Percentiles rank a stretch among this genome's conserved stretches.
These are phyloP conservation scores for Boletus mariae DNA, from an alignment of 1,284 basidiomycete species.

Conservation along the genomic window DNA sequence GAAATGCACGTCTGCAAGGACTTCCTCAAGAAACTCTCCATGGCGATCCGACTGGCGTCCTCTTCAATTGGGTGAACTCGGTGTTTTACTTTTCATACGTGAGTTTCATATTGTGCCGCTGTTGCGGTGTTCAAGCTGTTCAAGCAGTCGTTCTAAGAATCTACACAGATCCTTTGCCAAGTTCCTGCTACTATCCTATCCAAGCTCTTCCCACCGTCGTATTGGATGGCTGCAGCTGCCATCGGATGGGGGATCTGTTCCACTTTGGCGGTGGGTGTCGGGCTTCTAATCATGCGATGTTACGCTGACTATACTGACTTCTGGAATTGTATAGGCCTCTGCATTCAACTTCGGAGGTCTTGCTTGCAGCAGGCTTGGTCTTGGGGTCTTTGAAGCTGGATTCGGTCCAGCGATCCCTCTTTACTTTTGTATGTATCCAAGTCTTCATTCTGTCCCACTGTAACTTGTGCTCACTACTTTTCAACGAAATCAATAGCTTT, in stretches of 20 bases:
- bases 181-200: slow-evolving; percentile 63
- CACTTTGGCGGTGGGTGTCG: slow-evolving; percentile 54
- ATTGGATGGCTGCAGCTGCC: slow-evolving; percentile 62
- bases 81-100: slow-evolving; percentile 76
- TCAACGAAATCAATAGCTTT: slow-evolving; percentile 43
- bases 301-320: neutral
- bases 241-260: slow-evolving; percentile 71
- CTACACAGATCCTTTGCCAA: slow-evolving; percentile 55
- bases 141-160: neutral
- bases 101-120: neutral
- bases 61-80: slow-evolving; percentile 72
- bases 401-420: slow-evolving; percentile 73
- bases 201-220: slow-evolving; percentile 62
- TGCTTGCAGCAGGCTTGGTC: slow-evolving; percentile 51
- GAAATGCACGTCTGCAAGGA: slow-evolving; percentile 74
- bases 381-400: slow-evolving; percentile 71
- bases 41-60: slow-evolving; percentile 60
- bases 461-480: neutral
- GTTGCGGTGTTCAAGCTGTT: neutral
- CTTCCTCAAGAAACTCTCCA: slow-evolving; percentile 58
- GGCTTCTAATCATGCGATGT: neutral
- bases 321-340: slow-evolving; percentile 45
- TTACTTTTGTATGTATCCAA: slow-evolving; percentile 58
- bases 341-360: slow-evolving; percentile 58
- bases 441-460: too few species aligned